These are phyloP conservation scores for Pichia manshurica DNA, from an alignment of 805 yeast species.

Conservation along the genomic window DNA sequence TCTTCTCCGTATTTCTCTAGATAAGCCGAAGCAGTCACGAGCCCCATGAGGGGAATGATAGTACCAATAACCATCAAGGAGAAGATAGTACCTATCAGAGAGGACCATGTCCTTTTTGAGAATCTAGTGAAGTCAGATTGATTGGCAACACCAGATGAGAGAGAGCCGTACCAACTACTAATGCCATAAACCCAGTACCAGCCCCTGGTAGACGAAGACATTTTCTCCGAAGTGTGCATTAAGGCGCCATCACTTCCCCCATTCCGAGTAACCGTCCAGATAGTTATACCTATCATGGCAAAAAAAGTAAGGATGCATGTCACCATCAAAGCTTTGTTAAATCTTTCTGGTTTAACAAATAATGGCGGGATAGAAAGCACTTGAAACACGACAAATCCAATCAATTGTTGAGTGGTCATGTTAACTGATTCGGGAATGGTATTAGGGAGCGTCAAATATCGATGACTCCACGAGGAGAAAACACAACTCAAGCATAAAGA, in stretches of 20 bases:
- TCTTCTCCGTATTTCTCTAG: slow-evolving; percentile 29
- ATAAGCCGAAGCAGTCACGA: slow-evolving; percentile 36
- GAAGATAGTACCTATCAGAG: slow-evolving; percentile 29
- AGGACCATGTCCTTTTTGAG: slow-evolving; percentile 14
- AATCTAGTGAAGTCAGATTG: slow-evolving; percentile 26
- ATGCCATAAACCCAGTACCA: slow-evolving; percentile 14
- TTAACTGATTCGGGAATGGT: slow-evolving; percentile 32
- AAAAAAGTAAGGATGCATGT: slow-evolving; percentile 3
- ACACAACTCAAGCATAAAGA: slow-evolving; percentile 37
- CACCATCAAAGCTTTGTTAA: slow-evolving; percentile 8
- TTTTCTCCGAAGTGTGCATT: slow-evolving; percentile 16
- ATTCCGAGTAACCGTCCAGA: slow-evolving; percentile 11
- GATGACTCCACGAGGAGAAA: slow-evolving; percentile 35
- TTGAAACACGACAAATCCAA: slow-evolving; percentile 39
- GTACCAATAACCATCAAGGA: slow-evolving; percentile 36
- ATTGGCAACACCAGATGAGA: slow-evolving; percentile 23
- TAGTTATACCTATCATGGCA: background rate
- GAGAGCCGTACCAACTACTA: slow-evolving; percentile 19
- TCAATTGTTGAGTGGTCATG: slow-evolving; percentile 37
- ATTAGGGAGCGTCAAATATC: slow-evolving; percentile 34
- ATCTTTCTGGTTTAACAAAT: slow-evolving; percentile 20
- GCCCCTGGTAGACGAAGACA: slow-evolving; percentile 13
- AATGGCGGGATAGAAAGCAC: slow-evolving; percentile 36
- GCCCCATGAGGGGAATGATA: slow-evolving; percentile 38
- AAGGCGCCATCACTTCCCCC: slow-evolving; percentile 16